phyloP scores from a whole-genome alignment of 805 yeast genomes.

The Pichia pseudocactophila region DNA sequence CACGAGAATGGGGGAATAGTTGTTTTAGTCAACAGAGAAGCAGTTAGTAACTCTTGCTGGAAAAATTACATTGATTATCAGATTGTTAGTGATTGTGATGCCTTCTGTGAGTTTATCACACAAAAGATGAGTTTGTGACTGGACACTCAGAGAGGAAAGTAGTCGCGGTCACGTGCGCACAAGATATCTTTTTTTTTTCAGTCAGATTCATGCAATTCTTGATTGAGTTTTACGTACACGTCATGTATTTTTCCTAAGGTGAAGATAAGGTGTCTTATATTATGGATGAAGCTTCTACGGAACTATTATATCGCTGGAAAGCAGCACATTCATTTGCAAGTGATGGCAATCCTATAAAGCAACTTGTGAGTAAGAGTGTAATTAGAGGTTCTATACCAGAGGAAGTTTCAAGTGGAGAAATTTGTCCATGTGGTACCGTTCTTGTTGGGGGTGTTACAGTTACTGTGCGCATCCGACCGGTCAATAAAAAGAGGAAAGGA shows the following conservation, averaged over 20 bases:
- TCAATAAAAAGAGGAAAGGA: neutral
- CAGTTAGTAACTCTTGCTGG: constrained; percentile 57
- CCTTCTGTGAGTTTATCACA: constrained; percentile 55
- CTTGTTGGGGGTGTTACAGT: neutral
- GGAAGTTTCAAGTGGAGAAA: neutral
- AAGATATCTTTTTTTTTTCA: too few species aligned
- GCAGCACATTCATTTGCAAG: neutral
- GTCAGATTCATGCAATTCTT: too few species aligned
- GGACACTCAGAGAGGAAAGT: too few species aligned
- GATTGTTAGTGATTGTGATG: constrained; percentile 71
- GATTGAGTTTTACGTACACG: too few species aligned
- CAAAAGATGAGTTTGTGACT: constrained; percentile 25
- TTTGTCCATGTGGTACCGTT: neutral
- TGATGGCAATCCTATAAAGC: neutral
- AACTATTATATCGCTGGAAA: neutral
- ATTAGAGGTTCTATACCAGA: too few species aligned
- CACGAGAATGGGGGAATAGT: constrained; percentile 66
- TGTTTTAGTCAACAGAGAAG: constrained; percentile 64
- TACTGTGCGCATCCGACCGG: neutral
- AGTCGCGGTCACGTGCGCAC: too few species aligned
- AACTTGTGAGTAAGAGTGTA: too few species aligned
- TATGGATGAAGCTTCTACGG: constrained; percentile 15
- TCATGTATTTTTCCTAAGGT: too few species aligned
- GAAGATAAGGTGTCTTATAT: constrained; percentile 13
- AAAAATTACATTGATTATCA: constrained; percentile 68